These are phyloP conservation scores for Pittosporum tobira DNA, from an alignment of 129 eudicot species.

Conservation along the genomic window DNA sequence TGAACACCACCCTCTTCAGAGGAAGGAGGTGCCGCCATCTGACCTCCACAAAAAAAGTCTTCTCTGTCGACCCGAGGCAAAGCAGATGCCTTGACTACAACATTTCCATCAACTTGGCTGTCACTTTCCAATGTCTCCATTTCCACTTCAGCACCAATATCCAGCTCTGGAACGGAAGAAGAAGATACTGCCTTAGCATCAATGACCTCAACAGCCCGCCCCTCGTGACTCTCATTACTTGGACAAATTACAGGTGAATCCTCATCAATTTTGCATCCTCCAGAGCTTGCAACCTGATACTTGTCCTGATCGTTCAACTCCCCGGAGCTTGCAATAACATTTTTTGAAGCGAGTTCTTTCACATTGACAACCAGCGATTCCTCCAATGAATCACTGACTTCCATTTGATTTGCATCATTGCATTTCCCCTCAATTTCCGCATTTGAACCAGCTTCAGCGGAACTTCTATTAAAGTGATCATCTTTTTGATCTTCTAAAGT, in stretches of 20 bases:
- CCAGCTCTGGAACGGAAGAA: background rate
- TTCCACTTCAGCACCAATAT: conserved; percentile 1
- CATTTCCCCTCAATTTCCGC: conserved; percentile 10
- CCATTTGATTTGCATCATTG: conserved; percentile 25
- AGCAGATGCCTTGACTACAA: conserved; percentile 16
- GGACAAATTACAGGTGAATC: conserved; percentile 2
- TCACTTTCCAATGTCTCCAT: background rate
- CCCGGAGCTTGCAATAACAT: conserved; percentile 15
- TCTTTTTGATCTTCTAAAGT: conserved; percentile 18
- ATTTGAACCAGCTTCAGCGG: conserved; percentile 16
- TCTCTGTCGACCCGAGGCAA: conserved; percentile 6
- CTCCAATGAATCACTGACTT: conserved; percentile 10
- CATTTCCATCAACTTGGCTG: background rate
- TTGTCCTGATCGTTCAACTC: conserved; percentile 14
- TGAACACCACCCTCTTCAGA: conserved; percentile 9
- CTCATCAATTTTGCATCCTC: too few relatives aligned
- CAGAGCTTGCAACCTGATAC: conserved; percentile 1
- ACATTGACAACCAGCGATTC: conserved; percentile 21
- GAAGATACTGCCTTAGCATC: background rate
- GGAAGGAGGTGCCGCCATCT: background rate
- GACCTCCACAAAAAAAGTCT: conserved; percentile 16
- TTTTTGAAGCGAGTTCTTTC: conserved; percentile 23
- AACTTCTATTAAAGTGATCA: conserved; percentile 13
- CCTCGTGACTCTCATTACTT: background rate
- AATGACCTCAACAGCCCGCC: background rate